Evolutionary conservation across 345 rosid genomes (phyloP).

Genomic region (Cochlearia excelsa): DNA sequence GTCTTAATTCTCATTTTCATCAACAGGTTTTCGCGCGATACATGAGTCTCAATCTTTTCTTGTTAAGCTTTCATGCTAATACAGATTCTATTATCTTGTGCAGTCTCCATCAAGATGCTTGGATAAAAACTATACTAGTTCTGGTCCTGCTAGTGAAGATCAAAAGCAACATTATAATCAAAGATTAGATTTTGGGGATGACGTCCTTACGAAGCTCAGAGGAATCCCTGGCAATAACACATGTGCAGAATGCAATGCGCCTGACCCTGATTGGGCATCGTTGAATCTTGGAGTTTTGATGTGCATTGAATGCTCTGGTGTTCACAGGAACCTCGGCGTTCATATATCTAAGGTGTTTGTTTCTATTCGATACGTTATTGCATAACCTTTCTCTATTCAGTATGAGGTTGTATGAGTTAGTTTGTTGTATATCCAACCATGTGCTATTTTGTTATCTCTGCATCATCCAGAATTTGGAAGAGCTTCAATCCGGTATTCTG

Average conservation of each 20-base stretch:
- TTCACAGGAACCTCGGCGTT: slow-evolving; percentile 94
- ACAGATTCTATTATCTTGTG: slow-evolving; percentile 20
- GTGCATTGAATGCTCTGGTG: slow-evolving; percentile 94
- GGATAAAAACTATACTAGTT: slow-evolving; percentile 32
- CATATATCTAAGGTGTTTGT: slow-evolving; percentile 78
- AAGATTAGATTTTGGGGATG: slow-evolving; percentile 38
- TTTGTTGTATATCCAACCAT: not conserved
- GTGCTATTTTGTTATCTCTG: not conserved
- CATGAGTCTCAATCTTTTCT: slow-evolving; percentile 20
- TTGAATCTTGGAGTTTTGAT: slow-evolving; percentile 83
- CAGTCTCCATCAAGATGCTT: slow-evolving; percentile 46
- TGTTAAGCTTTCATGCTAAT: slow-evolving; percentile 27
- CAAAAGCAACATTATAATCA: slow-evolving; percentile 31
- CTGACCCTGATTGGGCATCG: slow-evolving; percentile 91
- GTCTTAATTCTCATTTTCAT: slow-evolving; percentile 63
- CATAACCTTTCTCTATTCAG: too few relatives aligned
- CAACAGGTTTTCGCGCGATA: slow-evolving; percentile 56
- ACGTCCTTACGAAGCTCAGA: slow-evolving; percentile 53
- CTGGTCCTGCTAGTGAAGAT: slow-evolving; percentile 38
- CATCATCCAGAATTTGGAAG: not conserved
- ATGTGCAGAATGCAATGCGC: slow-evolving; percentile 85
- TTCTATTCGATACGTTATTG: not conserved
- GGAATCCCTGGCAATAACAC: slow-evolving; percentile 74
- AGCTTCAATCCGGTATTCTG: too few relatives aligned
- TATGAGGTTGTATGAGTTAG: too few relatives aligned